Base-by-base conservation (phyloP, 179 eudicot genomes). In the Silene vulgaris region DNA sequence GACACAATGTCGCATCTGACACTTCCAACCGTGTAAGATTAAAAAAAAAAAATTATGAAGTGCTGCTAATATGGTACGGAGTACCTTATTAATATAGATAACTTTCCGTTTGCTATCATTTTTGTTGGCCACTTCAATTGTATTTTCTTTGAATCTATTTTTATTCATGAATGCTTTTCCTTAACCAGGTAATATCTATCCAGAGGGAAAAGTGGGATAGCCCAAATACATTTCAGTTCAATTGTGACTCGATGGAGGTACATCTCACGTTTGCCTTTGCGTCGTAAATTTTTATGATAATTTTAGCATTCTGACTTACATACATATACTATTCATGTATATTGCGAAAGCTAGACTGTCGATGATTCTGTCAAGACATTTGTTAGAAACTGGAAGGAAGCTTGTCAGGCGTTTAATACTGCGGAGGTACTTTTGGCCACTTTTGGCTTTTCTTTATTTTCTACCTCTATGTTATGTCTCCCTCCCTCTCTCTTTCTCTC, bases 191-290 rank as follows among this genome's bases (percentile, higher is more conserved):
- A 7, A 35, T 68, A 17, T 68, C 71, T 7, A 37, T 68, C 48
- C 17, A 40, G 40, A 68, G 16, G 71, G 71, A 54, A 68, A 68
- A 19, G 20, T 68, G 71, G 71, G 71, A 37, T 37, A 68, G 14
- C 71, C n/a, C 28, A 35, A 16, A 40, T n/a, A 68, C 71, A 68
- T 68, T 40, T 68, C 71, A 68, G 71, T 19, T 37, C 71, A 68
- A 2, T 19, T 6, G 28, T 68, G 71, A 68, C 40, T 52, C 20
- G 1, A 28, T 16, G 16, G 11, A 35, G 54, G 71, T 69, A 69
- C 21, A 48, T 43, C 48, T 69, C 56, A 19, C 4, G 50, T 5
- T 67, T 16, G 4, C 26, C 5, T 12, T 14, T 65, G 69, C 52
- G 17, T 35, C 48, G 32, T 67, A 35, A 48, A 67, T 67, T 67